phyloP scores from a whole-genome alignment of 2,329 filamentous ascomycete species.

The Cryphonectria japonica region DNA sequence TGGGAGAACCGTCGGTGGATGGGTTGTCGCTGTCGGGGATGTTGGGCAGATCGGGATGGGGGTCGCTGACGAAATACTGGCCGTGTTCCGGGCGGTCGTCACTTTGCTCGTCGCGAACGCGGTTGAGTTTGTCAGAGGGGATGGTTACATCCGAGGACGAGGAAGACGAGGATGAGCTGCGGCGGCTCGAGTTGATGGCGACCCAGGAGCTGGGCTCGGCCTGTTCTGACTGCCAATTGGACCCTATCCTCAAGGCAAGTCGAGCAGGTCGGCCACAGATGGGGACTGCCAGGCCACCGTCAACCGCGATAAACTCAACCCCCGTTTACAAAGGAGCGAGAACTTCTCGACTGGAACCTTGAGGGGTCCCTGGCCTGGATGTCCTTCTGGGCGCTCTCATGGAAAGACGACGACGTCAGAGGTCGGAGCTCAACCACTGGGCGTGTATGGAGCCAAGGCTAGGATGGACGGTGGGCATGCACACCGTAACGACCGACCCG shows the following conservation, averaged over 20 bases:
- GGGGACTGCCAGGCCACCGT: slow-evolving; percentile 7
- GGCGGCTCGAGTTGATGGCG: slow-evolving; percentile 20
- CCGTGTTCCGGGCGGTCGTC: slow-evolving; percentile 26
- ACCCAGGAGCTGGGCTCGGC: slow-evolving; percentile 21
- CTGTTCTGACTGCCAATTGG: slow-evolving; percentile 18
- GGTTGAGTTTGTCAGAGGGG: not conserved
- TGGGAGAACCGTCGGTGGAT: not conserved
- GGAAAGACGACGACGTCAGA: not conserved
- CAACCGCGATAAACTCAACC: slow-evolving; percentile 2
- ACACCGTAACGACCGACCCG: slow-evolving; percentile 17
- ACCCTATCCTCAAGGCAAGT: slow-evolving; percentile 20
- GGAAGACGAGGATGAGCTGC: not conserved
- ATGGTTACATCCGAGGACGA: not conserved
- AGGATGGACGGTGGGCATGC: slow-evolving; percentile 5
- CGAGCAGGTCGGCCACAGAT: slow-evolving; percentile 14
- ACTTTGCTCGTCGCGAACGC: not conserved
- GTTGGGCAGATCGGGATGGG: slow-evolving; percentile 44
- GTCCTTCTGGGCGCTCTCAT: not conserved
- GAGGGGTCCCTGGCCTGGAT: not conserved
- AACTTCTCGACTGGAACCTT: slow-evolving; percentile 4
- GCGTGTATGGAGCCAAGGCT: not conserved
- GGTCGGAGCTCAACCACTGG: not conserved
- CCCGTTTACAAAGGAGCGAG: not conserved
- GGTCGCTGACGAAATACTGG: slow-evolving; percentile 43
- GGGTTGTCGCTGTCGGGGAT: not conserved